A percentile compares a stretch with the other conserved stretches of the same genome.
Evolutionary conservation across 345 rosid species (phyloP).

Genomic region (Citropsis articulata): DNA sequence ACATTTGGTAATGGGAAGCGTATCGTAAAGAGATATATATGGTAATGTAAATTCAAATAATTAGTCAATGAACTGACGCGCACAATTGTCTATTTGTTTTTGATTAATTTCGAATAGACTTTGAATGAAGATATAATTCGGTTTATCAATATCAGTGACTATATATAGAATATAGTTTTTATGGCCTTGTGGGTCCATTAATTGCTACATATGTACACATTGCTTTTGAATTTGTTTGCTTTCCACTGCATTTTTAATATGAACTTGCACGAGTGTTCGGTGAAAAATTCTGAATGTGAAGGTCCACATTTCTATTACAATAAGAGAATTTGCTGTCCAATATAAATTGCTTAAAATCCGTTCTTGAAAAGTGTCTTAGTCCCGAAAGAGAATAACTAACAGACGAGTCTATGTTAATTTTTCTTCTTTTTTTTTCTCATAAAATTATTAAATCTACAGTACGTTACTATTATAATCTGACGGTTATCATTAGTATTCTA

Average conservation of each 20-base stretch:
- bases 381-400: too few species aligned
- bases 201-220: neutral
- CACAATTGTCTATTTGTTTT: neutral
- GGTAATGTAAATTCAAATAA: neutral
- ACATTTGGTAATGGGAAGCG: neutral
- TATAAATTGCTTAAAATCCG: too few species aligned
- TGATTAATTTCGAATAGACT: neutral
- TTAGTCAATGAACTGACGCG: neutral
- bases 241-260: neutral
- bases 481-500: too few species aligned
- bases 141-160: neutral
- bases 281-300: neutral
- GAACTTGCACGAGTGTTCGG: neutral
- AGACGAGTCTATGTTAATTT: too few species aligned
- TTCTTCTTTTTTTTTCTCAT: too few species aligned
- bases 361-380: too few species aligned
- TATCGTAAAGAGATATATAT: neutral
- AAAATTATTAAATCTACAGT: too few species aligned
- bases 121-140: neutral
- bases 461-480: fast-evolving
- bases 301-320: too few species aligned
- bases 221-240: neutral
- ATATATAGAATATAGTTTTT: neutral
- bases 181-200: neutral
- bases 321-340: too few species aligned